phyloP scores from a whole-genome alignment of 2,329 filamentous ascomycete species.

The Aspergillus candidus region DNA sequence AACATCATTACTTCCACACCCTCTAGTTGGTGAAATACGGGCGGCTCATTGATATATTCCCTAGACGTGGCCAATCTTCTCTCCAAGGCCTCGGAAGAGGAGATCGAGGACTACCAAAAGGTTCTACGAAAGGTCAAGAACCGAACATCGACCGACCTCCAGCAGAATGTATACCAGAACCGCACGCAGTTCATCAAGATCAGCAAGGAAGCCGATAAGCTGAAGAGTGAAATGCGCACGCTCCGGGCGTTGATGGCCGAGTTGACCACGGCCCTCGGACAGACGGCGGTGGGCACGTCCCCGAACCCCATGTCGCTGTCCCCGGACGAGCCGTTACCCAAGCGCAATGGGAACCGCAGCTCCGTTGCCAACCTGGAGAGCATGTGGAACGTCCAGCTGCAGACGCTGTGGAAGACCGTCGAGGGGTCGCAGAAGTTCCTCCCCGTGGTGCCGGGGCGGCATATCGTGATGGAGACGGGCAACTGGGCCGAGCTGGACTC shows the following conservation, averaged over 20 bases:
- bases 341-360: constrained; percentile 70
- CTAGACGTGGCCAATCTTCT: constrained; percentile 56
- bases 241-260: constrained; percentile 88
- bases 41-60: not conserved
- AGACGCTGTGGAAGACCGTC: constrained; percentile 92
- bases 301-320: constrained; percentile 50
- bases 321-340: constrained; percentile 45
- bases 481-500: constrained; percentile 96
- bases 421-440: constrained; percentile 97
- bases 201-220: constrained; percentile 96
- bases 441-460: constrained; percentile 81
- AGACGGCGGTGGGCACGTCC: constrained; percentile 42
- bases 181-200: constrained; percentile 98
- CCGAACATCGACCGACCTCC: constrained; percentile 73
- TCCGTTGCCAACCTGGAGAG: constrained; percentile 72
- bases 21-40: constrained; percentile 10
- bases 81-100: constrained; percentile 77
- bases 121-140: constrained; percentile 70
- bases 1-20: not conserved
- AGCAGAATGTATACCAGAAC: constrained; percentile 95
- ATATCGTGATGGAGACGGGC: constrained; percentile 87
- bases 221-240: constrained; percentile 92
- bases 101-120: constrained; percentile 75
- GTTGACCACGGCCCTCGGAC: constrained; percentile 63
- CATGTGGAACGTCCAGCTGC: constrained; percentile 61